Percentiles rank a stretch among this genome's conserved stretches.
Conservation (phyloP, 2,329 filamentous ascomycete genomes). For the Fusarium virguliforme region DNA sequence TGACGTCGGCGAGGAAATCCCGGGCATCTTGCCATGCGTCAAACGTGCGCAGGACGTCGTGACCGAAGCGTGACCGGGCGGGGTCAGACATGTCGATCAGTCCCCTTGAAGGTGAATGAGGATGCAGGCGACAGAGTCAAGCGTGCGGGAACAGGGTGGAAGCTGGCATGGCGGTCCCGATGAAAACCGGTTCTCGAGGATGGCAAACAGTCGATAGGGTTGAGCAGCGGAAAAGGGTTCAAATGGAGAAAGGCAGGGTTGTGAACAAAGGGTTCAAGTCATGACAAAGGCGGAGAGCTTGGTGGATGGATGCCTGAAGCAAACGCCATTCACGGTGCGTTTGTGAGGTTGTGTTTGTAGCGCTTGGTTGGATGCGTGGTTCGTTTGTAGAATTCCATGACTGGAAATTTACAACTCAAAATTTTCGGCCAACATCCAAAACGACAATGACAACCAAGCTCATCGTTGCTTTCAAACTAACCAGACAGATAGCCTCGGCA, state of each 20-base stretch:
- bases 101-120: conserved; percentile 13
- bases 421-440: not conserved
- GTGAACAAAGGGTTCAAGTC: not conserved
- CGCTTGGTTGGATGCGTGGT: not conserved
- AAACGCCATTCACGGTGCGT: not conserved
- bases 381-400: not conserved
- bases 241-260: not conserved
- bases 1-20: conserved; percentile 54
- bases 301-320: conserved; percentile 7
- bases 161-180: conserved; percentile 5
- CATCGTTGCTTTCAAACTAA: conserved; percentile 16
- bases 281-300: not conserved
- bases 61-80: conserved; percentile 44
- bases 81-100: conserved; percentile 37
- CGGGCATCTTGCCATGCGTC: conserved; percentile 53
- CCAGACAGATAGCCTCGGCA: not conserved
- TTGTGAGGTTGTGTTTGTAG: conserved; percentile 1
- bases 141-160: conserved; percentile 10
- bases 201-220: conserved; percentile 3
- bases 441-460: not conserved
- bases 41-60: conserved; percentile 53
- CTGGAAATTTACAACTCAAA: not conserved
- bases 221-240: not conserved
- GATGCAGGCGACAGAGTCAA: conserved; percentile 13
- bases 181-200: conserved; percentile 6